Percentiles rank a stretch among this genome's conserved stretches.
Conservation (phyloP, 495 filamentous ascomycete genomes). For the Wilcoxina mikolae region DNA sequence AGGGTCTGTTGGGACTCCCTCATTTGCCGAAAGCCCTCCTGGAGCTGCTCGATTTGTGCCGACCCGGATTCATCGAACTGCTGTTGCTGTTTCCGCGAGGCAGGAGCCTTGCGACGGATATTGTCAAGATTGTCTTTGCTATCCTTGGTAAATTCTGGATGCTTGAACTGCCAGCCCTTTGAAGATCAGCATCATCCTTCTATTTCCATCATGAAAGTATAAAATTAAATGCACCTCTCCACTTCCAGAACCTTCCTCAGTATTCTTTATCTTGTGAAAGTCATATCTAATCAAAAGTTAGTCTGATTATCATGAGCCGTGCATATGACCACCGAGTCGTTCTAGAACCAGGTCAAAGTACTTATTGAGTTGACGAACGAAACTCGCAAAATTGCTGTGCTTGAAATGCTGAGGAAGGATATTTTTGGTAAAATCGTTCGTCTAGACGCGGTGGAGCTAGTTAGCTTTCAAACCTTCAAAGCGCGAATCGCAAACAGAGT, state of each 20-base stretch:
- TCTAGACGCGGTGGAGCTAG: constrained; percentile 38
- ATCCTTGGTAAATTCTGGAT: constrained; percentile 89
- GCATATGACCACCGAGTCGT: too few species aligned
- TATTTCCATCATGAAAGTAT: constrained; percentile 1
- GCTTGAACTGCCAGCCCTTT: constrained; percentile 87
- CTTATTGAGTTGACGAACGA: constrained; percentile 96
- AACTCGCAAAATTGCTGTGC: constrained; percentile 98
- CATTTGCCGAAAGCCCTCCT: constrained; percentile 26
- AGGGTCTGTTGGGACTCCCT: constrained; percentile 81
- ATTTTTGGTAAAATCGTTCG: constrained; percentile 94
- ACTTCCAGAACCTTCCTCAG: constrained; percentile 80
- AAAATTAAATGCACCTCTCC: constrained; percentile 59
- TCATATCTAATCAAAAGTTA: constrained; percentile 37
- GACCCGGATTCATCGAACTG: constrained; percentile 64
- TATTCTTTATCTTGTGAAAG: constrained; percentile 97
- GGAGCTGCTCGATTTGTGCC: constrained; percentile 58
- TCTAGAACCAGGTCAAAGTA: too few species aligned
- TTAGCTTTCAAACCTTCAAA: constrained; percentile 2
- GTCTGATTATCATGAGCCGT: too few species aligned
- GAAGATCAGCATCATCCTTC: constrained; percentile 8
- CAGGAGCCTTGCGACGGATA: constrained; percentile 88
- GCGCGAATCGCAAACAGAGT: background rate
- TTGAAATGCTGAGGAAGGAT: constrained; percentile 98
- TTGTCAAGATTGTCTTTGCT: constrained; percentile 95
- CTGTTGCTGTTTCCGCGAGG: constrained; percentile 59